Conservation (phyloP, 2,329 filamentous ascomycete species). For the Colletotrichum simmondsii region DNA sequence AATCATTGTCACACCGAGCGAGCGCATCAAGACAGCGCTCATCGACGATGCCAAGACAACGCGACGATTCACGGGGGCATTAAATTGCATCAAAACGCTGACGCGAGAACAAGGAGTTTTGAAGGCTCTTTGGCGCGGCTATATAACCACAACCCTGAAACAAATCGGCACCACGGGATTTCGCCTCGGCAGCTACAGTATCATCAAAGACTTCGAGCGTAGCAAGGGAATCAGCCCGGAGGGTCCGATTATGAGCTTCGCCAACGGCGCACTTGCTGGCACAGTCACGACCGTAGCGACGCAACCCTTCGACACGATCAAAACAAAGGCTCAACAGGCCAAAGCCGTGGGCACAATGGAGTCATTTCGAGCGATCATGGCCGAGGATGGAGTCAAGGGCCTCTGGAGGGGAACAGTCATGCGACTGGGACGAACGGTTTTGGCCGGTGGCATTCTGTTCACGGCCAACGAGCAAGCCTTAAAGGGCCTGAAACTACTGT, state of each 20-base stretch:
- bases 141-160: constrained; percentile 22
- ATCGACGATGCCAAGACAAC: constrained; percentile 26
- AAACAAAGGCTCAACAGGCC: constrained; percentile 23
- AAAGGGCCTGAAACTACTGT: constrained; percentile 12
- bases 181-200: constrained; percentile 23
- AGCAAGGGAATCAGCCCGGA: neutral
- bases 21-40: constrained; percentile 24
- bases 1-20: constrained; percentile 21
- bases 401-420: constrained; percentile 24
- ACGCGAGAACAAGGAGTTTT: constrained; percentile 4
- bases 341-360: constrained; percentile 21
- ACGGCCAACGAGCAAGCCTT: constrained; percentile 20
- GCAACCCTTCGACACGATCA: constrained; percentile 26
- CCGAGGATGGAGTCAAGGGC: constrained; percentile 19
- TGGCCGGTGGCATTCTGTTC: constrained; percentile 26
- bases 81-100: constrained; percentile 6
- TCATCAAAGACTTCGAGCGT: constrained; percentile 27
- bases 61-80: neutral
- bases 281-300: constrained; percentile 21
- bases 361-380: constrained; percentile 6
- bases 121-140: constrained; percentile 15
- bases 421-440: constrained; percentile 13
- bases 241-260: constrained; percentile 14
- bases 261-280: constrained; percentile 22
- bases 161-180: constrained; percentile 26